phyloP scores from a whole-genome alignment of 192 early-diverging fungal species.

The Umbelopsis isabellina region DNA sequence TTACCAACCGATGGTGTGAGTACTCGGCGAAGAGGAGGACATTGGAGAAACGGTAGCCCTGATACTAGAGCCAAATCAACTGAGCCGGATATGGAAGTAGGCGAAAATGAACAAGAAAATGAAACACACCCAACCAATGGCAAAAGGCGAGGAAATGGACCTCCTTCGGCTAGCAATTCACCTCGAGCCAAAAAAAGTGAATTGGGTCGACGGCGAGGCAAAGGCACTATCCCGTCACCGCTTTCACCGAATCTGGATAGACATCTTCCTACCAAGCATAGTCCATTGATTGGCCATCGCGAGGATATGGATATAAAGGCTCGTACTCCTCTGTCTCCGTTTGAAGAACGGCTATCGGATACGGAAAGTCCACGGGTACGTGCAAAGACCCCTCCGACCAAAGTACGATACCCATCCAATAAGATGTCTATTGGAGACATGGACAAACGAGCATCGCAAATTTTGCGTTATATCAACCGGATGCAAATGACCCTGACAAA shows the following conservation, averaged over 20 bases:
- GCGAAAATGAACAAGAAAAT: slow-evolving; percentile 13
- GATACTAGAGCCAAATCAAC: neutral
- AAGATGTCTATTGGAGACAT: slow-evolving; percentile 61
- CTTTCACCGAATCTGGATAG: slow-evolving; percentile 2
- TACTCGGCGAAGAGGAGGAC: slow-evolving; percentile 9
- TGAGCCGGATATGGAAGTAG: neutral
- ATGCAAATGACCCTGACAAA: slow-evolving; percentile 15
- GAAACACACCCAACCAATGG: neutral
- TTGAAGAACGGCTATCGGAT: slow-evolving; percentile 8
- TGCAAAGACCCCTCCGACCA: slow-evolving; percentile 45
- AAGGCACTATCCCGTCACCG: neutral
- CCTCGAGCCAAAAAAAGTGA: neutral
- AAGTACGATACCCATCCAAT: slow-evolving; percentile 54
- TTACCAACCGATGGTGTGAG: slow-evolving; percentile 6
- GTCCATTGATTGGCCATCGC: neutral
- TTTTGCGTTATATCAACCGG: slow-evolving; percentile 57
- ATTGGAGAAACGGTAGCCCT: neutral
- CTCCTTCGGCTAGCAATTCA: neutral
- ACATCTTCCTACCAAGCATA: slow-evolving; percentile 11
- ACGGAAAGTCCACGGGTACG: slow-evolving; percentile 21
- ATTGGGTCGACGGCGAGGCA: slow-evolving; percentile 9
- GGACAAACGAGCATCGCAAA: slow-evolving; percentile 65
- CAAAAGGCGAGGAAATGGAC: neutral
- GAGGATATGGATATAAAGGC: neutral
- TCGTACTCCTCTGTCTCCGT: slow-evolving; percentile 2